Base-by-base conservation (phyloP, 306 rosid species). In the Erythrophleum fordii region DNA sequence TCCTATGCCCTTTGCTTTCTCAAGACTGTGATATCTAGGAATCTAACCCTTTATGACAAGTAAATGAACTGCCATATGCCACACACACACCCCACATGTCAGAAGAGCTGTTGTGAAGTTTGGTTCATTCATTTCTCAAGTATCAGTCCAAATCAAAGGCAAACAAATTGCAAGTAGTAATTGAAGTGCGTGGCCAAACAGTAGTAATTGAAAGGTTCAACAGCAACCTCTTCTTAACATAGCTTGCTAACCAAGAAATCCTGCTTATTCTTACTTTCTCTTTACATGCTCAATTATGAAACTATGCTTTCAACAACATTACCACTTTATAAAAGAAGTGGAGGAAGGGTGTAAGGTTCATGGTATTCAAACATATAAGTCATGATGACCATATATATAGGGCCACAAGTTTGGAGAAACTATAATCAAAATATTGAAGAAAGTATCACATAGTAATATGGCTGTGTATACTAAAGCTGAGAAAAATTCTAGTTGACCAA, bases 61-160 rank as follows among this genome's bases (percentile, higher is more conserved):
- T 73, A 53, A 85, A 74, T 61, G 59, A 62, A 69, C 5, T 71
- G 46, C 39, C 77, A 76, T 72, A 28, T 5, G 45, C 82, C 82
- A 55, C 76, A 64, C 80, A 9, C 41, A 72, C 77, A 69, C 41
- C 68, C 69, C 86, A 74, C 83, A 61, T 81, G 78, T 28, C 55
- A 52, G 16, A 55, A 77, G 64, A 42, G 61, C 1, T 28, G 26
- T 85, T 46, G 16, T 66, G 4, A 73, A 73, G 23, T 81, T 62
- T 58, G 83, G 82, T 83, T 68, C 87, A 59, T 74, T 79, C 74
- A 68, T 45, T 79, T 69, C 73, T 67, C 83, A 74, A 67, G 60
- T 74, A 34, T 7, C 74, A 45, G 77, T 83, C 86, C 83, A 73
- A 42, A 73, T 67, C 83, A 78, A 25, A 56, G 66, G 51, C 82